These are phyloP conservation scores for Pichia rugopelliculosa DNA, from an alignment of 805 yeast species.

Conservation along the genomic window DNA sequence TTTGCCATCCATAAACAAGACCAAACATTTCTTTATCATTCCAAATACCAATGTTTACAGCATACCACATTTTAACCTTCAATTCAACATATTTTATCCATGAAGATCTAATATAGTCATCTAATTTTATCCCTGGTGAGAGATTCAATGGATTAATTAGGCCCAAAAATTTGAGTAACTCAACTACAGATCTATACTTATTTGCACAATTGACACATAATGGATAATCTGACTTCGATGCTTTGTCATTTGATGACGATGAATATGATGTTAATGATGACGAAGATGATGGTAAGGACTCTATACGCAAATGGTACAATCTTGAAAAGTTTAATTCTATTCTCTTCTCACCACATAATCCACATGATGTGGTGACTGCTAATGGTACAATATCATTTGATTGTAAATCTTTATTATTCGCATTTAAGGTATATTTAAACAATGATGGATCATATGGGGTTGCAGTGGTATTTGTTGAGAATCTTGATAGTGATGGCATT, in stretches of 20 bases:
- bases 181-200: conserved; percentile 76
- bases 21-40: conserved; percentile 33
- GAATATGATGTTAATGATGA: background rate
- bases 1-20: conserved; percentile 28
- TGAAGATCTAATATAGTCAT: conserved; percentile 25
- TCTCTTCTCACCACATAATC: conserved; percentile 77
- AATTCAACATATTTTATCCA: conserved; percentile 62
- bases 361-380: conserved; percentile 69
- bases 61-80: conserved; percentile 73
- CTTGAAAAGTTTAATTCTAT: conserved; percentile 69
- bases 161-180: conserved; percentile 61
- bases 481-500: conserved; percentile 8
- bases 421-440: conserved; percentile 2
- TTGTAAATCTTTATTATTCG: conserved; percentile 11
- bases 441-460: conserved; percentile 10
- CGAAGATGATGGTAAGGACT: background rate
- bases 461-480: conserved; percentile 9
- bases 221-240: conserved; percentile 44
- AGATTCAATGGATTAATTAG: conserved; percentile 6
- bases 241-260: conserved; percentile 16
- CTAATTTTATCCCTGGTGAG: background rate
- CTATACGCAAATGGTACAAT: conserved; percentile 45
- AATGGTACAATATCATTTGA: conserved; percentile 49
- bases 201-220: conserved; percentile 77
- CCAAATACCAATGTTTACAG: conserved; percentile 70